Evolutionary conservation across 225 moss, liverwort and hornwort genomes (phyloP), one percentile per base, ranked within the genome.

Genomic region (Antitrichia curtipendula): DNA sequence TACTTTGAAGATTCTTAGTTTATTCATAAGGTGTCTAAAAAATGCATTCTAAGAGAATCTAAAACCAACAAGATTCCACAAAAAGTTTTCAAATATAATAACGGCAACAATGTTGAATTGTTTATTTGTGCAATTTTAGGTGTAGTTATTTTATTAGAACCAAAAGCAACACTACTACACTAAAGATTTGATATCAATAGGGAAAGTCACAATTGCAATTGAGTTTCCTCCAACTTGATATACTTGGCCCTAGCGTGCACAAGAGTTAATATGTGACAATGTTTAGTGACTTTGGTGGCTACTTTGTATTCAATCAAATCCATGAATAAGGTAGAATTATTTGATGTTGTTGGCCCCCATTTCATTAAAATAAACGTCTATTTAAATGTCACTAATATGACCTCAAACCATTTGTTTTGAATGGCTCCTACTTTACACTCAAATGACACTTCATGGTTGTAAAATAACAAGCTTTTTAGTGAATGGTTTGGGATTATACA

Each of bases 161-260:
- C 25, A 9, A 70, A 71, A 43, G 3, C 3, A 40, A 24, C 23
- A 69, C 0, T 24, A 1, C 5, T 9, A 40, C 1, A 6, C 2
- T 13, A 18, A 29, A 47, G 18, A 45, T 29, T 72, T 29, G 18
- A 29, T 29, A 29, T 45, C 10, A 72, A 47, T 45, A 69, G 2
- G 24, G 8, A 1, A 3, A 38, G 7, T 38, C 4, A 38, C 13
- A 69, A 69, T 40, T 69, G 69, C 40, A 40, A 69, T 69, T 63
- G 38, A 13, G 2, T 38, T 38, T 68, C 23, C 12, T 38, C 22
- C 2, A 69, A 69, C 13, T 68, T 38, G 7, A 65, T 63, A 63
- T 36, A 19, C 4, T 66, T n/a, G 5, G 6, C 1, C 0, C 1
- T n/a, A 2, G 4, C 2, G 4, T 66, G n/a, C 12, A 21, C 9